Evolutionary conservation across 2,329 filamentous ascomycete species (phyloP).

Genomic region (Nemania sp.): DNA sequence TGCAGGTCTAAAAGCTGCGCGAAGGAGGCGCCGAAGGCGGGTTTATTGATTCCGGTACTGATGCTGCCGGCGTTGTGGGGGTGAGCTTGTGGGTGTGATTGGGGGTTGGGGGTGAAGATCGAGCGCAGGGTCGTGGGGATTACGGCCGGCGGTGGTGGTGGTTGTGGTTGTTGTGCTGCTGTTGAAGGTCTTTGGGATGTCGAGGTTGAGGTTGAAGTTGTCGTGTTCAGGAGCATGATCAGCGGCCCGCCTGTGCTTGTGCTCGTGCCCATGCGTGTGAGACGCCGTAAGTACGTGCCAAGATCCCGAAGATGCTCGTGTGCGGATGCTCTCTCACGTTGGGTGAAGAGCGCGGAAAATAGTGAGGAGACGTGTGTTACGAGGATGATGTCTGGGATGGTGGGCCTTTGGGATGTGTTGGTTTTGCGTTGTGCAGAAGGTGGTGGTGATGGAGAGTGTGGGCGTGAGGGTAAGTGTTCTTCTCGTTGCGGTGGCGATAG

Average conservation of each 20-base stretch:
- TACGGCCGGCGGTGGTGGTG: constrained; percentile 30
- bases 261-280: constrained; percentile 50
- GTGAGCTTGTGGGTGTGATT: constrained; percentile 10
- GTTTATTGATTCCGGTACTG: constrained; percentile 43
- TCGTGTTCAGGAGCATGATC: constrained; percentile 59
- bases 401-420: constrained; percentile 4
- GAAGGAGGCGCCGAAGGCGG: constrained; percentile 59
- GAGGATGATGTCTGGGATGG: constrained; percentile 53
- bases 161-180: constrained; percentile 5
- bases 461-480: no score
- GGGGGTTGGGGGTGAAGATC: constrained; percentile 48
- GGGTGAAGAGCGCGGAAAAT: constrained; percentile 55
- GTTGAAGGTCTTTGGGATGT: neutral
- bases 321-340: constrained; percentile 50
- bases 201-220: constrained; percentile 36
- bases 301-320: constrained; percentile 55
- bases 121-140: constrained; percentile 55
- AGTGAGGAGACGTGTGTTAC: constrained; percentile 59
- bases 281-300: constrained; percentile 48
- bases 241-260: constrained; percentile 48
- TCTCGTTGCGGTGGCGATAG: neutral
- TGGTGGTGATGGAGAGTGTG: neutral
- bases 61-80: constrained; percentile 15
- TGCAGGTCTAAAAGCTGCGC: constrained; percentile 58
- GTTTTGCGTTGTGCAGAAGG: no score